A percentile compares a stretch with the other conserved stretches of the same genome.
These are phyloP conservation scores for Alternaria brassicicola DNA, from an alignment of 2,329 filamentous ascomycete genomes.

Conservation along the genomic window DNA sequence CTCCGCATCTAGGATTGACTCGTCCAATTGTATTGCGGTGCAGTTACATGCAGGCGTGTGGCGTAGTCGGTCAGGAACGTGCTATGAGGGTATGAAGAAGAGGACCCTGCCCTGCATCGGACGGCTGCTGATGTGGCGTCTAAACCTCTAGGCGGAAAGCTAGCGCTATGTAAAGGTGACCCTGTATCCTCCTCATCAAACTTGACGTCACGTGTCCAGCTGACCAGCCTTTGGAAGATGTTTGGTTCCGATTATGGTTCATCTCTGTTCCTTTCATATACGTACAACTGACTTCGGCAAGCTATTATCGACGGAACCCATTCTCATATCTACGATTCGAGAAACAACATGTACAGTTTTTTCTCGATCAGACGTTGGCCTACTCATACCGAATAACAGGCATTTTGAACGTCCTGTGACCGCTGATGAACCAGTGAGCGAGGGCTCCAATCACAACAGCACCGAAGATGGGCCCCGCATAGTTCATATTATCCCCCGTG, in stretches of 20 bases:
- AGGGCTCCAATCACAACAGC: slow-evolving; percentile 33
- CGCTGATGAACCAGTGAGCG: slow-evolving; percentile 28
- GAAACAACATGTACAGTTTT: neutral
- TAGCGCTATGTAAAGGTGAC: neutral
- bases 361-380: neutral
- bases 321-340: neutral
- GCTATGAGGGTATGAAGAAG: neutral
- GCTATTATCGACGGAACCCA: neutral
- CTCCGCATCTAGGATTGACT: neutral
- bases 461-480: slow-evolving; percentile 36
- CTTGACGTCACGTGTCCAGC: neutral
- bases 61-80: neutral
- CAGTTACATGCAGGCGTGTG: neutral
- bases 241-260: too few relatives aligned
- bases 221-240: too few relatives aligned
- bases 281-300: neutral
- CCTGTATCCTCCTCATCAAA: neutral
- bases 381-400: slow-evolving; percentile 31
- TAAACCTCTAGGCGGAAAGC: neutral
- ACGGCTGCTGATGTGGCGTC: neutral
- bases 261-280: neutral
- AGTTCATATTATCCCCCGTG: slow-evolving; percentile 41
- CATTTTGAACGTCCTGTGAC: slow-evolving; percentile 30
- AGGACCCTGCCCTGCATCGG: neutral
- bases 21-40: neutral